phyloP scores from a whole-genome alignment of 179 eudicot species.

The Camellia oleifera region DNA sequence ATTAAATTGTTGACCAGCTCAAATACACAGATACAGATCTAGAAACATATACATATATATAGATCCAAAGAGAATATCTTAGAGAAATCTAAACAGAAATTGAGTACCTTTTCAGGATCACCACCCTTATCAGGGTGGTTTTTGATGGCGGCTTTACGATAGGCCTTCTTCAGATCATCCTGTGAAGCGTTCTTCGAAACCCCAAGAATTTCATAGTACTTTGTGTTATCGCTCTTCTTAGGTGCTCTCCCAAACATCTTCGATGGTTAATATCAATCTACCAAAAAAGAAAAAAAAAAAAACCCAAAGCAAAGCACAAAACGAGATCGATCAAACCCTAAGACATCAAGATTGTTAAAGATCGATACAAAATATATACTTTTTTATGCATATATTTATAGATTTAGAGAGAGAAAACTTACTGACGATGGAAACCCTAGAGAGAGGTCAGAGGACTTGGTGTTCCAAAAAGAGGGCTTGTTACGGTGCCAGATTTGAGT shows the following conservation, averaged over 20 bases:
- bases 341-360: neutral
- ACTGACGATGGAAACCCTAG: conserved; percentile 15
- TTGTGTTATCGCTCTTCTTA: conserved; percentile 48
- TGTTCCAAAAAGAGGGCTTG: neutral
- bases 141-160: conserved; percentile 51
- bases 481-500: neutral
- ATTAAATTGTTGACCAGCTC: neutral
- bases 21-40: neutral
- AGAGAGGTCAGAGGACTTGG: neutral
- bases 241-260: conserved; percentile 53
- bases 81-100: neutral
- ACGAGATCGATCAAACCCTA: neutral
- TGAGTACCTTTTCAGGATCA: conserved; percentile 49
- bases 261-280: conserved; percentile 11
- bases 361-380: neutral
- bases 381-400: neutral
- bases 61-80: neutral
- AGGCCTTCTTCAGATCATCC: conserved; percentile 53
- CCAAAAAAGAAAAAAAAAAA: neutral
- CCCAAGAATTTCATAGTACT: conserved; percentile 46
- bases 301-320: neutral
- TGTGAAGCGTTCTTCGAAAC: conserved; percentile 42
- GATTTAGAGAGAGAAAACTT: neutral
- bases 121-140: conserved; percentile 61
- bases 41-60: neutral